Evolutionary conservation across 345 rosid genomes (phyloP), one percentile per base, ranked within the genome.

Genomic region (Turnera subulata): DNA sequence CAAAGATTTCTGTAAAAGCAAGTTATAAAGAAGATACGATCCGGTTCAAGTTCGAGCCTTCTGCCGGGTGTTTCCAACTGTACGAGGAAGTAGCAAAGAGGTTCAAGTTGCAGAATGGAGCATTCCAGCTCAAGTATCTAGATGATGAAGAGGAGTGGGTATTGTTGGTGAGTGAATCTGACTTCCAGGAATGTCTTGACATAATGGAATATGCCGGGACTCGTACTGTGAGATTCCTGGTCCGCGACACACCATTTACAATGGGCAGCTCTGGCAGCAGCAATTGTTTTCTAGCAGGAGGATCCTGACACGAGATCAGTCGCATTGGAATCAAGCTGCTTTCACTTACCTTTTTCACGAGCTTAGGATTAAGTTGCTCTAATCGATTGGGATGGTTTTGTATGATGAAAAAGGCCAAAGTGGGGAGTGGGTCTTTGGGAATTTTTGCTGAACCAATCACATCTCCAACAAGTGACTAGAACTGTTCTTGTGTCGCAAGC

Each of bases 111-210:
- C 82, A 78, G 53, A 76, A 67, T 1, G 92, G 88, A 6, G 61
- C 80, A 1, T 91, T 91, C 82, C 89, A 78, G 69, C 85, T 91
- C 57, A 86, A 79, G 73, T 89, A 92, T 58, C 65, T 92, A 29
- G 97, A 89, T 9, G 98, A 89, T 9, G 98, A 92, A 62, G 89
- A 86, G 17, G 96, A 92, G 64, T 92, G 96, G 96, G 93, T 92
- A 61, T 59, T 92, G 81, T 58, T 89, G 45, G 78, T 78, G 20
- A 80, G 64, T 35, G 91, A 89, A 65, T 81, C 81, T 1, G 98
- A 92, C 77, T 81, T 86, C 45, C 83, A 82, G 50, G 98, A 89
- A 77, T 92, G 95, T 47, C 56, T 89, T 8, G 96, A 89, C 71
- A 74, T 89, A 67, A 33, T 92, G 63, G 84, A 86, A n/a, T 26